These are phyloP conservation scores for Penicillium parvum DNA, from an alignment of 495 filamentous ascomycete genomes.

Conservation along the genomic window DNA sequence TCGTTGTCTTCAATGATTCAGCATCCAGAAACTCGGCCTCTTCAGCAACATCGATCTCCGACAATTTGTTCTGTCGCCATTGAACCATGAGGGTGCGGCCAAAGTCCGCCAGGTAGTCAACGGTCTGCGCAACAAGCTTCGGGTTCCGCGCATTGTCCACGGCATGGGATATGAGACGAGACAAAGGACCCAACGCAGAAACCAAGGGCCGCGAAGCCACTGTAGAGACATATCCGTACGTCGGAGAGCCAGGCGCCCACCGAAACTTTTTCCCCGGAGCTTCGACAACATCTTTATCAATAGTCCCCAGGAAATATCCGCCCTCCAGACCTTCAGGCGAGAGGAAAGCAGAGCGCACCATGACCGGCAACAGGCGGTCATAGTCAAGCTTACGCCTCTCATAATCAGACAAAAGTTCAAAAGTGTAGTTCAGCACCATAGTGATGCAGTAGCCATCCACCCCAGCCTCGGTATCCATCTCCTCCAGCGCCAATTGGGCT, in stretches of 20 bases:
- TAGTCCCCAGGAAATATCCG: slow-evolving; percentile 73
- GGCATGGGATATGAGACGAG: slow-evolving; percentile 68
- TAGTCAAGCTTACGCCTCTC: slow-evolving; percentile 61
- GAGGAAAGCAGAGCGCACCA: slow-evolving; percentile 62
- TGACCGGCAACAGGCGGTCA: slow-evolving; percentile 67
- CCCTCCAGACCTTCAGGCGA: slow-evolving; percentile 73
- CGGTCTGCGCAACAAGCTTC: slow-evolving; percentile 54
- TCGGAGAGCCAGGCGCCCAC: slow-evolving; percentile 62
- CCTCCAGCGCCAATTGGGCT: slow-evolving; percentile 68
- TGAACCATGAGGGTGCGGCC: slow-evolving; percentile 65
- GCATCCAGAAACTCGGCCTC: slow-evolving; percentile 64
- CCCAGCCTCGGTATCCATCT: slow-evolving; percentile 43
- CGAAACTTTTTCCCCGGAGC: slow-evolving; percentile 58
- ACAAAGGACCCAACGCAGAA: slow-evolving; percentile 71
- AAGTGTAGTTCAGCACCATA: slow-evolving; percentile 74
- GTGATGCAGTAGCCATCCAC: slow-evolving; percentile 59
- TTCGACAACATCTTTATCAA: slow-evolving; percentile 71
- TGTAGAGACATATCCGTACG: slow-evolving; percentile 51
- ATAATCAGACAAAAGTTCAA: slow-evolving; percentile 63
- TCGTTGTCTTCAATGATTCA: slow-evolving; percentile 64
- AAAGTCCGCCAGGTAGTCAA: slow-evolving; percentile 72
- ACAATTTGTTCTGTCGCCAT: slow-evolving; percentile 83
- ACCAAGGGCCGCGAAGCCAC: slow-evolving; percentile 66
- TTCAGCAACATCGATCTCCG: slow-evolving; percentile 73
- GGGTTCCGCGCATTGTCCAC: slow-evolving; percentile 62